A percentile compares a stretch with the other conserved stretches of the same genome.
Conservation (phyloP, 2,329 filamentous ascomycete genomes). For the Colletotrichum siamense region DNA sequence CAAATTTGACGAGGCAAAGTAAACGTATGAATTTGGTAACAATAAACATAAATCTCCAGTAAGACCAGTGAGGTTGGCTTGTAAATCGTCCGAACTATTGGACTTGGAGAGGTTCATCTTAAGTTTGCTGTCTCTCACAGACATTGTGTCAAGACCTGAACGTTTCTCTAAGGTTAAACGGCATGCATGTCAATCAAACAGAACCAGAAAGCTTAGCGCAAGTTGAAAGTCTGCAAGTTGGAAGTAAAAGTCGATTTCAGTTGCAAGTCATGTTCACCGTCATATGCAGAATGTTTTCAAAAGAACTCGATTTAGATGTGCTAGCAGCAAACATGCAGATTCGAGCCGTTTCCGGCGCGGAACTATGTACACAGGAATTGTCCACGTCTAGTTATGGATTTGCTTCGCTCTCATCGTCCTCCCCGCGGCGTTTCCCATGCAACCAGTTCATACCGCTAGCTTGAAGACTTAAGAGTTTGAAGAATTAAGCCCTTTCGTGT, state of each 20-base stretch:
- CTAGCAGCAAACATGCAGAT: not conserved
- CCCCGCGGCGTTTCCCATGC: not conserved
- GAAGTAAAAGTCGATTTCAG: not conserved
- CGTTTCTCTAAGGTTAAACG: not conserved
- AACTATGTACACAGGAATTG: not conserved
- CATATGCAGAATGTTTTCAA: not conserved
- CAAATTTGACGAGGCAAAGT: not conserved
- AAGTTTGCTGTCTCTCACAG: not conserved
- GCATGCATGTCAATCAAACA: not conserved
- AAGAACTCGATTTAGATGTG: constrained; percentile 15
- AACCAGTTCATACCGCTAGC: not conserved
- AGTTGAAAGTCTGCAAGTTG: not conserved
- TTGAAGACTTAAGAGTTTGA: not conserved
- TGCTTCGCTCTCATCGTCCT: not conserved
- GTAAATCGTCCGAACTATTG: not conserved
- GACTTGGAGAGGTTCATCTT: rapidly evolving
- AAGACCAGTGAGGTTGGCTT: not conserved
- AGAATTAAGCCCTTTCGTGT: not conserved
- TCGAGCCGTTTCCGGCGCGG: not conserved
- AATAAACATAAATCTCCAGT: rapidly evolving
- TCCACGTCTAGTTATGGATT: not conserved
- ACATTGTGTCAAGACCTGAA: not conserved
- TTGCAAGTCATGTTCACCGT: not conserved
- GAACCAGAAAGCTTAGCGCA: not conserved
- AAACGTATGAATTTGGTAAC: not conserved